Evolutionary conservation across 331 rosid species (phyloP).

Genomic region (Telfairia occidentalis): DNA sequence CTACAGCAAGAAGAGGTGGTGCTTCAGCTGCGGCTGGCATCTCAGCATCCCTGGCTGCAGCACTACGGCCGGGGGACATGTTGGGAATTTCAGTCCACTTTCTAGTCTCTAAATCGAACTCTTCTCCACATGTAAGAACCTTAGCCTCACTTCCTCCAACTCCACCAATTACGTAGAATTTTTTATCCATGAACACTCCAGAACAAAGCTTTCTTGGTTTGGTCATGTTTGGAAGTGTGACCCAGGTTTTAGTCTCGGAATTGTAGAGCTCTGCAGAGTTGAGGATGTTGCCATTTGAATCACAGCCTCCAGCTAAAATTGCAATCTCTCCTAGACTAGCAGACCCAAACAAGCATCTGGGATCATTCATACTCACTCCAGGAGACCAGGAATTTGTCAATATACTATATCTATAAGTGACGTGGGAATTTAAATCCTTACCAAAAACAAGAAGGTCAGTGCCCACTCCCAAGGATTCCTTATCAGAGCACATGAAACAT

Average conservation of each 20-base stretch:
- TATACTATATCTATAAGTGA: conserved; percentile 69
- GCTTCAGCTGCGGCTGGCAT: conserved; percentile 73
- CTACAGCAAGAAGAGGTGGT: conserved; percentile 87
- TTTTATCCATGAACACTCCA: conserved; percentile 75
- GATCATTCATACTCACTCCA: conserved; percentile 71
- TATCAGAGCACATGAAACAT: conserved; percentile 81
- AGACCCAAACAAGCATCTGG: conserved; percentile 89
- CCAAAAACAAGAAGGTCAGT: conserved; percentile 95
- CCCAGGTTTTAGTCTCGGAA: conserved; percentile 70
- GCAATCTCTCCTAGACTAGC: conserved; percentile 85
- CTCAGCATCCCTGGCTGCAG: conserved; percentile 28
- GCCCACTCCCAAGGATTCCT: conserved; percentile 91
- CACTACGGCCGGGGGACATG: conserved; percentile 75
- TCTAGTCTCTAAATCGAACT: conserved; percentile 51
- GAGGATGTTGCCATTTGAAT: conserved; percentile 58
- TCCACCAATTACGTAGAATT: conserved; percentile 78
- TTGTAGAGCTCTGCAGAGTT: conserved; percentile 69
- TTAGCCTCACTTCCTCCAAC: conserved; percentile 61
- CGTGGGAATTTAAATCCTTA: conserved; percentile 51
- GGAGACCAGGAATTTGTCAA: conserved; percentile 79
- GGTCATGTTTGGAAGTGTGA: conserved; percentile 57
- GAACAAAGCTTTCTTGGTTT: conserved; percentile 88
- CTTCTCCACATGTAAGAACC: conserved; percentile 77
- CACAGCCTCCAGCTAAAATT: conserved; percentile 96
- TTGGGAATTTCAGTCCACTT: conserved; percentile 69